Base-by-base conservation (phyloP, 257 asterid species). In the Petrea volubilis region DNA sequence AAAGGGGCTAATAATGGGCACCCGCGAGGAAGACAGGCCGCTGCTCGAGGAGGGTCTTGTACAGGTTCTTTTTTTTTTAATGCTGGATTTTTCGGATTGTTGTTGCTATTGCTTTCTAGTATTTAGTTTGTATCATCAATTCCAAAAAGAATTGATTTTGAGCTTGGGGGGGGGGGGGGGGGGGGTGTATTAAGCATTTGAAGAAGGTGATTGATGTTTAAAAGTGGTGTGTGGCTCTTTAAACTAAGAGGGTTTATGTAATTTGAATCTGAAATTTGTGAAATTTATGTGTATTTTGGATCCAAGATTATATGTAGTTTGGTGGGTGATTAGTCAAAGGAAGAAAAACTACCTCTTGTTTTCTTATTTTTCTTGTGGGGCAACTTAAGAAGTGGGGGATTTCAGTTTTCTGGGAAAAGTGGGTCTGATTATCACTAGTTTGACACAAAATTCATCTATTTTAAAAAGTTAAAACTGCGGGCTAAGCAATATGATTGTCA, bases 1-100 rank as follows among this genome's bases (percentile, higher is more conserved):
- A 3, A 46, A n/a, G 40, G 62, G 43, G 9, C 43, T 31, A n/a
- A 9, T 52, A 44, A 90, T 88, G 96, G 94, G 83, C 64, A 77
- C 80, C 72, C 86, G 51, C 34, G 95, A 90, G 73, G 96, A 85
- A 29, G 88, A 84, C 59, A 76, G 87, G 6, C 77, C 80, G 78
- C 90, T 90, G 59, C 75, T 90, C 8, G 93, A 92, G 74, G 90
- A 86, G 31, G 91, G 85, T 57, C 62, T 75, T 47, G 65, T 67
- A 27, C 79, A 88, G 98, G 96, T 87, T 31, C 53, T 20, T 14
- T 33, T 4, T 27, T n/a, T n/a, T 40, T 15, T 23, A 31, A 1
- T 20, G n/a, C 46, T 6, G 21, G 36, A 31, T 31, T 49, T 25
- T 20, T 47, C 44, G 5, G 61, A 12, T 74, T 40, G 28, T n/a